Base-by-base conservation (phyloP, 2,329 filamentous ascomycete genomes). In the Ceratocystis alfenasii region DNA sequence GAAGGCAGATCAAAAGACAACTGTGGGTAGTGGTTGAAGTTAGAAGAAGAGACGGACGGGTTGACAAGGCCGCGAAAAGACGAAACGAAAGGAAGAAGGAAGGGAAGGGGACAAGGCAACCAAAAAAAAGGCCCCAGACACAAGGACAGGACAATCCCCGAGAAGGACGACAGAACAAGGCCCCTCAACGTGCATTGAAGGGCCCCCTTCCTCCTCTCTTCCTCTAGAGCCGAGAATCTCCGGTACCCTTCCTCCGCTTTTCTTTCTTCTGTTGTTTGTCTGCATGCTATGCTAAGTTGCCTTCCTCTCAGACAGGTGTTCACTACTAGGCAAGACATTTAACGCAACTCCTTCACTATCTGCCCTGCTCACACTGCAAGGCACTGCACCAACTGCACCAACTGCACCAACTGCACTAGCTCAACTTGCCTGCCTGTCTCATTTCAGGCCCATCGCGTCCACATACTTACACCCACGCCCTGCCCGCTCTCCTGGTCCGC, bases 321-420 rank as follows among this genome's bases (percentile, higher is more conserved):
- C 55, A 59, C 28, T n/a, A 59, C 55, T n/a, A 57, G 22, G 33
- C 53, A 57, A 28, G 22, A 57, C 53, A 50, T 57, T 25, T 30
- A 10, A 15, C 50, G 50, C 28, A 20, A 22, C 25, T 22, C 50
- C 50, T 28, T 36, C 55, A 17, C 8, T 8, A 8, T 59, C 30
- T n/a, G 28, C 55, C 48, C n/a, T n/a, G 48, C 48, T n/a, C 33
- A 28, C 55, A 59, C 55, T 59, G 28, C 55, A 36, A 36, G 55
- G 15, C 55, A 36, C 55, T 59, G 55, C 28, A 36, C 28, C 55
- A 33, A 17, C 53, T 33, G 33, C 30, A 33, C 28, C 55, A 33
- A 17, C 53, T 33, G 33, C 30, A 33, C 30, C 30, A 33, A 36
- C 33, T 36, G 33, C 36, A 41, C 36, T 15, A 41, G 8, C 22